Percentiles rank a stretch among this genome's conserved stretches.
Conservation (phyloP, 2,329 filamentous ascomycete species). For the Aureobasidium sp. region DNA sequence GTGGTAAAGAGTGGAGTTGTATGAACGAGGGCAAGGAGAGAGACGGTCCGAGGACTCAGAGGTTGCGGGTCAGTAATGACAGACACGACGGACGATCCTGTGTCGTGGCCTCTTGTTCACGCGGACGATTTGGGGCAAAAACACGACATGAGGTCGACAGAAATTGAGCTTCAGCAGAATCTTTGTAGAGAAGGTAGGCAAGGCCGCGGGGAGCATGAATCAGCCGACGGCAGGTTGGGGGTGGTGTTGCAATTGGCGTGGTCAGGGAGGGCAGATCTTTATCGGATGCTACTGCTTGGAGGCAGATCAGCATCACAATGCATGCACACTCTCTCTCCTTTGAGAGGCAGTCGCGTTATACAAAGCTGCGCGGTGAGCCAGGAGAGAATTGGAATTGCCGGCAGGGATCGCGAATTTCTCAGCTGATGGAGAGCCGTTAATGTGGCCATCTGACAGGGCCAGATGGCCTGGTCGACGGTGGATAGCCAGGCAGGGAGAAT, state of each 20-base stretch:
- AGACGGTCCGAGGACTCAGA: constrained; percentile 8
- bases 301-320: background rate
- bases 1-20: constrained; percentile 8
- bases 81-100: background rate
- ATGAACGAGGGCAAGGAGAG: constrained; percentile 1
- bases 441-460: constrained; percentile 2
- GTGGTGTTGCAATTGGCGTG: background rate
- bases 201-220: constrained; percentile 11
- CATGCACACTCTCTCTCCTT: background rate
- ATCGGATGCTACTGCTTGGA: background rate
- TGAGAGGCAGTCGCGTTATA: background rate
- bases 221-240: constrained; percentile 3
- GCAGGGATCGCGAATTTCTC: background rate
- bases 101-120: constrained; percentile 6
- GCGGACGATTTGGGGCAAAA: background rate
- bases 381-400: background rate
- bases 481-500: background rate
- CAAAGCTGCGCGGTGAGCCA: background rate
- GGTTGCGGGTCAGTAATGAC: background rate
- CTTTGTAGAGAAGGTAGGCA: background rate
- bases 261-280: constrained; percentile 2
- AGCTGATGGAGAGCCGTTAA: constrained; percentile 4
- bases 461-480: background rate
- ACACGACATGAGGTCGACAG: background rate
- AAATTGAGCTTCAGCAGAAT: background rate